Percentiles rank a stretch among this genome's conserved stretches.
Evolutionary conservation across 352 stramenopile genomes (phyloP).

Genomic region (Globisporangium recalcitrans): DNA sequence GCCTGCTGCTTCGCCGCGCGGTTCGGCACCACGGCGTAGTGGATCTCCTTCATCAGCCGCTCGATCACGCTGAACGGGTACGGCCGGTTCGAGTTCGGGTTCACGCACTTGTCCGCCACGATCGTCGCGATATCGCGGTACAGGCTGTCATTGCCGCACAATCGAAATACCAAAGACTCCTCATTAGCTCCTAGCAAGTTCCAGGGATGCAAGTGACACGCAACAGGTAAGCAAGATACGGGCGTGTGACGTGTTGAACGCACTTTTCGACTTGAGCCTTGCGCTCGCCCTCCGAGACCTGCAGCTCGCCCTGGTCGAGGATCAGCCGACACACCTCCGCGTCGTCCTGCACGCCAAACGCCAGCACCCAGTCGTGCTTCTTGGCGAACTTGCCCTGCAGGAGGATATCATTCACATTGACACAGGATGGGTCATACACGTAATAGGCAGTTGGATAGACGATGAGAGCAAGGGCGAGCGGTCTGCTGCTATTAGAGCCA

Average conservation of each 20-base stretch:
- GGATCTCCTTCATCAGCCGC: constrained; percentile 94
- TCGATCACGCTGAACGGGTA: constrained; percentile 97
- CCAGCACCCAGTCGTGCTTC: constrained; percentile 90
- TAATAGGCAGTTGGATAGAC: too few species aligned
- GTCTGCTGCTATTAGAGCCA: background rate
- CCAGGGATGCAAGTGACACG: too few species aligned
- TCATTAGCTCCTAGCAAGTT: background rate
- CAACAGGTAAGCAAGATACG: background rate
- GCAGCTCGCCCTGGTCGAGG: constrained; percentile 95
- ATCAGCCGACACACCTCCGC: constrained; percentile 92
- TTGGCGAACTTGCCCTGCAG: constrained; percentile 92
- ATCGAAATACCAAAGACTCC: background rate
- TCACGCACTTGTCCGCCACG: constrained; percentile 96
- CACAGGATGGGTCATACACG: too few species aligned
- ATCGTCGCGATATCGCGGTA: constrained; percentile 95
- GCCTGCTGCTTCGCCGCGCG: constrained; percentile 95
- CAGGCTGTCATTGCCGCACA: constrained; percentile 46
- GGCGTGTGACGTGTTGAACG: background rate
- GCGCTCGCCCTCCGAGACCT: constrained; percentile 95
- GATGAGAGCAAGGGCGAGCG: background rate
- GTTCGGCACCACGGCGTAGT: constrained; percentile 94
- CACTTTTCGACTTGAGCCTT: constrained; percentile 89
- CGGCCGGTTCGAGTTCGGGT: constrained; percentile 91
- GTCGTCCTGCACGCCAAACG: constrained; percentile 91
- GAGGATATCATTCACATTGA: background rate